Base-by-base conservation (phyloP, 306 rosid genomes). In the Cucumis melo region DNA sequence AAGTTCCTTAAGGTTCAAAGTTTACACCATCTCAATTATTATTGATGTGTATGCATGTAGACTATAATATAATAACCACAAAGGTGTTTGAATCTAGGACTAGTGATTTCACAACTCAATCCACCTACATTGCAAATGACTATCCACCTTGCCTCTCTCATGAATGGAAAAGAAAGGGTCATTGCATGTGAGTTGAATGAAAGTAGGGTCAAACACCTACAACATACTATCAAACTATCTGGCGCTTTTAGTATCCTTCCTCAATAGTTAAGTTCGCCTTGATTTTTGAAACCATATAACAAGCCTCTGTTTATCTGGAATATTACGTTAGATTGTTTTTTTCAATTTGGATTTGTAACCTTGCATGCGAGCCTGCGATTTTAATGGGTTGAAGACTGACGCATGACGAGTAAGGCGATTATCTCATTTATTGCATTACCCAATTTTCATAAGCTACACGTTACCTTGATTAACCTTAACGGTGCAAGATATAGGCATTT, bases 221-320 rank as follows among this genome's bases (percentile, higher is more conserved):
- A 84, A 48, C 90, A 87, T 42, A 92, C 96, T 0, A 75, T 94
- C 74, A 80, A 83, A 83, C 91, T 94, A 44, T 94, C 97, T 29
- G 96, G 99, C 53, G 93, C 99, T 57, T 80, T 92, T 58, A 89
- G 98, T 92, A 95, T 92, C 93, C 93, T 57, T 75, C 14, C 10
- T 64, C 13, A 8, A 67, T 32, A 20, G 39, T 36, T 4, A 1
- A 1, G 39, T 36, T 5, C n/a, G 17, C 27, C 36, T 34, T 4
- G 21, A 12, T 68, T 23, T 56, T 39, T 5, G 46, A 41, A 6
- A 41, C 46, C 9, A 21, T 5, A 21, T 36, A 24, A 4, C 48
- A 50, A 51, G 56, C 29, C 38, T 63, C 56, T 6, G 38, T 62
- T 16, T 41, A 41, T 65, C 64, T 38, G 50, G 50, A 39, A 66